Evolutionary conservation across 164 flowering plant species (phyloP).

Genomic region (Euptelea pleiosperma): DNA sequence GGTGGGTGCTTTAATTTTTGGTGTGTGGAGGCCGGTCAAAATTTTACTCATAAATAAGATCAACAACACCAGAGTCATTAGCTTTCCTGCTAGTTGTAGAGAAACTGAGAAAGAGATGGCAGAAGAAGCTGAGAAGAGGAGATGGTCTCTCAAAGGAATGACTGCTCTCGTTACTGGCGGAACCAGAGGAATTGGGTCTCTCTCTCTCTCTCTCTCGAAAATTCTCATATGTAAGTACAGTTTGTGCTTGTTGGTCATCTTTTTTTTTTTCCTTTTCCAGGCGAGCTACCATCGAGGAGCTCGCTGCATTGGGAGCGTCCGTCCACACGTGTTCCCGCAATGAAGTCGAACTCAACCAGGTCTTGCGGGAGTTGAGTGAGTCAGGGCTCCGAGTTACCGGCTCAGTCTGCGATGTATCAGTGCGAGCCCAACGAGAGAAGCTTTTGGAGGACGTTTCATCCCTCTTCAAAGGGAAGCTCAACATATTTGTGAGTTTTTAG

Average conservation of each 20-base stretch:
- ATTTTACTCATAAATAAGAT: no score
- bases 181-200: conserved; percentile 39
- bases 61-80: no score
- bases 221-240: background rate
- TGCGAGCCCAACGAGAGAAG: conserved; percentile 23
- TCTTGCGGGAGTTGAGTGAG: conserved; percentile 26
- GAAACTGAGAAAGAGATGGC: no score
- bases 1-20: no score
- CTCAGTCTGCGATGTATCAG: conserved; percentile 31
- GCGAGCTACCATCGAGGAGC: conserved; percentile 34
- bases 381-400: conserved; percentile 32
- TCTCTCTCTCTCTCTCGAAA: no score
- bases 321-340: conserved; percentile 37
- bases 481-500: conserved; percentile 30
- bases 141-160: conserved; percentile 33
- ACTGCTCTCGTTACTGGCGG: conserved; percentile 43
- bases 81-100: no score
- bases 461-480: conserved; percentile 32
- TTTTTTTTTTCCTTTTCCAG: conserved; percentile 16
- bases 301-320: conserved; percentile 35
- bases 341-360: conserved; percentile 22
- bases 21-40: no score
- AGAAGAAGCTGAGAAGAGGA: no score
- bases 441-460: conserved; percentile 26
- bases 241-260: no score